Conservation (phyloP, 371 early-diverging fungal species). For the Actinomortierella wolfii region DNA sequence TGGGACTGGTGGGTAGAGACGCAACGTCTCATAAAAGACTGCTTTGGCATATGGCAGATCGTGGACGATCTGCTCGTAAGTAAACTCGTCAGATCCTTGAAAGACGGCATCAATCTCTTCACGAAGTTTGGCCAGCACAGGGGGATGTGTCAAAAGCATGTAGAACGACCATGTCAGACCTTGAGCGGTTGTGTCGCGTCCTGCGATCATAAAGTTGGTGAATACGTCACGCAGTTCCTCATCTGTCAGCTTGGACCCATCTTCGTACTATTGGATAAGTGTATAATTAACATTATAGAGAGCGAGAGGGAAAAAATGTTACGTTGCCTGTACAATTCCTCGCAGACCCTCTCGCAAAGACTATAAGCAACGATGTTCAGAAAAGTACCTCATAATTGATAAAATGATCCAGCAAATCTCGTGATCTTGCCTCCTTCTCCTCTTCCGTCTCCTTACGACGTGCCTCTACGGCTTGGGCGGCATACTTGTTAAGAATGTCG, state of each 20-base stretch:
- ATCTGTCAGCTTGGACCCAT: conserved; percentile 4
- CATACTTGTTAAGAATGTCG: conserved; percentile 1
- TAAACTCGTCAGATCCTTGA: neutral
- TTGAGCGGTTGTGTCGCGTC: conserved; percentile 7
- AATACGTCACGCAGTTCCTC: neutral
- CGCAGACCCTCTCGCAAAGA: too few relatives aligned
- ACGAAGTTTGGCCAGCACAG: neutral
- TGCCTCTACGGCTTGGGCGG: neutral
- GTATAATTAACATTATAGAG: too few relatives aligned
- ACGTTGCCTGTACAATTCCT: too few relatives aligned
- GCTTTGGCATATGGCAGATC: conserved; percentile 6
- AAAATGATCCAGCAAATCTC: conserved; percentile 7
- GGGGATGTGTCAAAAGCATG: neutral
- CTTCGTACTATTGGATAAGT: neutral
- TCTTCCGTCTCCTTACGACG: neutral
- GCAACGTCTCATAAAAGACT: conserved; percentile 5
- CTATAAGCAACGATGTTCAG: too few relatives aligned
- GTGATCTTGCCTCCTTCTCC: neutral
- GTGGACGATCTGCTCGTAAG: neutral
- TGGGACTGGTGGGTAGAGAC: neutral
- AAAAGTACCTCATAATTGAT: neutral
- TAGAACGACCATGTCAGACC: conserved; percentile 7
- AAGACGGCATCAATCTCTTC: conserved; percentile 1
- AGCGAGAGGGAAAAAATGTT: too few relatives aligned
- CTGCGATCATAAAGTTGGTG: conserved; percentile 8